phyloP scores from a whole-genome alignment of 2,329 filamentous ascomycete species.

The Magnaporthiopsis incrustans region DNA sequence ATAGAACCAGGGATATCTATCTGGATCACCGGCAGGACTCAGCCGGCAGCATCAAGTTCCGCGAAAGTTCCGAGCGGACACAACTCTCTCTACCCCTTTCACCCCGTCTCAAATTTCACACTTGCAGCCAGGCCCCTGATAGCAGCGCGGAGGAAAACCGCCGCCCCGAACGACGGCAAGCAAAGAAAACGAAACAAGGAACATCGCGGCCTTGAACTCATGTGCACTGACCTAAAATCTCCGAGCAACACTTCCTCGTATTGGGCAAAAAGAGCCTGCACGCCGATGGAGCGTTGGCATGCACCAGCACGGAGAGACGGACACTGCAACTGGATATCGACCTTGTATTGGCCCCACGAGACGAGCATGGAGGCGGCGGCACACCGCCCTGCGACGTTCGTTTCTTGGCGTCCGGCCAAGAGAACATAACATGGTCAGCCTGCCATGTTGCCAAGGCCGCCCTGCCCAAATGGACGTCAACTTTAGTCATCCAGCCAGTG shows the following conservation, averaged over 20 bases:
- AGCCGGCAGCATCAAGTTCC: background rate
- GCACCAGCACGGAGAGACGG: background rate
- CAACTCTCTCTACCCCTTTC: background rate
- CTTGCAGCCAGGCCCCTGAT: too few relatives aligned
- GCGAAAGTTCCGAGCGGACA: background rate
- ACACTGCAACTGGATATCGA: background rate
- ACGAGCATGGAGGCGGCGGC: background rate
- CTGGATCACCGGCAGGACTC: background rate
- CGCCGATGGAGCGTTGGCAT: background rate
- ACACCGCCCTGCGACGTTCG: background rate
- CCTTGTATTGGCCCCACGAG: background rate
- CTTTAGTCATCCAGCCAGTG: too few relatives aligned
- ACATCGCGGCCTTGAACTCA: background rate
- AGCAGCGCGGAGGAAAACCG: background rate
- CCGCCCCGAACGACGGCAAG: background rate
- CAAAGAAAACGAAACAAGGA: background rate
- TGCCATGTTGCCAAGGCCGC: background rate
- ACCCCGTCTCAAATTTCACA: too few relatives aligned
- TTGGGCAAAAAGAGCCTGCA: background rate
- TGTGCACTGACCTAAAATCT: too few relatives aligned
- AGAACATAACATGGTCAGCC: background rate
- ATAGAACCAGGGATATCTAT: background rate
- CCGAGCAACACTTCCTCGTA: background rate
- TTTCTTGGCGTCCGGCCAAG: background rate
- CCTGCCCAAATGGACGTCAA: background rate